Percentiles rank a stretch among this genome's conserved stretches.
Evolutionary conservation across 768 basidiomycete genomes (phyloP).

Genomic region (Tephrocybe sp.): DNA sequence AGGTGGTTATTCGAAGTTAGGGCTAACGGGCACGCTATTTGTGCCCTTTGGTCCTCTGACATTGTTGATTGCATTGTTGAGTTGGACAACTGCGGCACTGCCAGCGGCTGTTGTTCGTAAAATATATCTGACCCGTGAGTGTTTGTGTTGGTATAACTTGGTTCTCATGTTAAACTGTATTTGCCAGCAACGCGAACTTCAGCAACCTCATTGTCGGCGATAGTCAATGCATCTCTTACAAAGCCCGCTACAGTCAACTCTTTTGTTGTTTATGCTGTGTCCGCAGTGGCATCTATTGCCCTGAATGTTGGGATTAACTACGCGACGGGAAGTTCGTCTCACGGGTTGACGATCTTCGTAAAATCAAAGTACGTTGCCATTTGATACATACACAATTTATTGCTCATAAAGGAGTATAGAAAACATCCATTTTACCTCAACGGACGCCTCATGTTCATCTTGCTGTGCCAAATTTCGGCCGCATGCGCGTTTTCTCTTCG

Average conservation of each 20-base stretch:
- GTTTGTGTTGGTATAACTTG: not conserved
- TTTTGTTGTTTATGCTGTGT: slow-evolving; percentile 43
- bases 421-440: slow-evolving; percentile 77
- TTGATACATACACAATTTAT: not conserved
- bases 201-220: slow-evolving; percentile 50
- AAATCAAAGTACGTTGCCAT: slow-evolving; percentile 54
- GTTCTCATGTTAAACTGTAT: not conserved
- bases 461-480: slow-evolving; percentile 47
- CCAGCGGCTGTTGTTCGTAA: slow-evolving; percentile 61
- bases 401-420: slow-evolving; percentile 29
- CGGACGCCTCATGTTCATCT: slow-evolving; percentile 60
- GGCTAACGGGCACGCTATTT: slow-evolving; percentile 27
- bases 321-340: slow-evolving; percentile 15
- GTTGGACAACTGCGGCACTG: slow-evolving; percentile 52
- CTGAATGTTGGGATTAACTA: slow-evolving; percentile 41
- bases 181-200: slow-evolving; percentile 41
- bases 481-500: slow-evolving; percentile 50
- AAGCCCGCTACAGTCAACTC: slow-evolving; percentile 45
- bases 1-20: slow-evolving; percentile 31
- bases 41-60: slow-evolving; percentile 42
- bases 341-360: slow-evolving; percentile 52
- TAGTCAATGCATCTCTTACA: slow-evolving; percentile 41
- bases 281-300: slow-evolving; percentile 39
- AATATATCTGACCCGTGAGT: slow-evolving; percentile 55
- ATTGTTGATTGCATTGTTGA: slow-evolving; percentile 34